Evolutionary conservation across 1,139 yeast species (phyloP), one percentile per base, ranked within the genome.

Genomic region (Pichia sp.): DNA sequence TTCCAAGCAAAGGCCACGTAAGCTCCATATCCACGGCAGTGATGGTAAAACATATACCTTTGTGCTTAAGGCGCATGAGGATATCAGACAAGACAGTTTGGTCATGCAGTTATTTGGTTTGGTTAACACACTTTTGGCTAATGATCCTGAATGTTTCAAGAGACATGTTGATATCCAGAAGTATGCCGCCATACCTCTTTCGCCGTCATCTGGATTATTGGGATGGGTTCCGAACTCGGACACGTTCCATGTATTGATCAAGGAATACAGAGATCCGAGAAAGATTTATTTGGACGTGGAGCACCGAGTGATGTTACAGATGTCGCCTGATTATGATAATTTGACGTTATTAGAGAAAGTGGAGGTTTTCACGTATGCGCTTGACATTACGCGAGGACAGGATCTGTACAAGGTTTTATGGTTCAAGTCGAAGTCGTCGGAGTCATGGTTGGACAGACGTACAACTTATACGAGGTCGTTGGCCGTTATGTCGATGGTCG

Each of bases 211-310:
- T 16, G 99, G 99, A 60, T 73, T 95, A 52, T 73, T 93, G 48
- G 96, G 98, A 0, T 95, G 98, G 98, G 99, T 95, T 34, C 93
- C 96, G 8, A 92, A 93, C 66, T 87, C 96, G 67, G 99, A 95
- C 66, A 95, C 99, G 0, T 87, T 95, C 81, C 99, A 95, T 71
- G 92, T 87, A 4, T 76, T 95, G 59, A 93, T 95, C 54, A 80
- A 92, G 59, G 98, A 93, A 63, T 91, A 92, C 67, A 81, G 99
- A 64, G 98, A 93, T 62, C 85, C 92, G 10, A 81, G 97, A 58
- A 92, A 91, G 74, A 88, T 92, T 51, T 78, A 92, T 61, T 75
- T 93, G 61, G 92, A 92, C 69, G 90, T 93, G 64, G 99, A 93
- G 69, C 97, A 92, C 68, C 79, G 98, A 61, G 89, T 93, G 56